Conservation (phyloP, 2,329 filamentous ascomycete genomes). For the Proliferodiscus dingleyae region DNA sequence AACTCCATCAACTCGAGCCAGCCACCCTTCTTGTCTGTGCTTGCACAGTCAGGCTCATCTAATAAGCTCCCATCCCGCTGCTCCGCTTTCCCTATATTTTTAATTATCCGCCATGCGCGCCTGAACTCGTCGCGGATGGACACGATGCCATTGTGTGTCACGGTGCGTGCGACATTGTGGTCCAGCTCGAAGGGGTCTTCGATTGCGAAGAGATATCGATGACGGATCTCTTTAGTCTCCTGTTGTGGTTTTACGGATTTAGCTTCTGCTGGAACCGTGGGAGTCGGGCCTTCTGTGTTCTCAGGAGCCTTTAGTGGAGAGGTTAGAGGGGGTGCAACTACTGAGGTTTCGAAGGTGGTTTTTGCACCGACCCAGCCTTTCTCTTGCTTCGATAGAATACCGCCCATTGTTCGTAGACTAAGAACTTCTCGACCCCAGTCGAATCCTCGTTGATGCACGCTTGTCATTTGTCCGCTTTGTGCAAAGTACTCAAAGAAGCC, state of each 20-base stretch:
- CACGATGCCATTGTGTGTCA: conserved; percentile 76
- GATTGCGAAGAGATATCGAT: conserved; percentile 81
- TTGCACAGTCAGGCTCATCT: conserved; percentile 13
- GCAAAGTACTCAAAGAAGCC: conserved; percentile 90
- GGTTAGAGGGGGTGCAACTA: conserved; percentile 27
- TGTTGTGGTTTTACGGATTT: conserved; percentile 20
- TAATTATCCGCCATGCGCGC: conserved; percentile 70
- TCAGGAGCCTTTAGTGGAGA: conserved; percentile 6
- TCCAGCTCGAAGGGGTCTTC: conserved; percentile 87
- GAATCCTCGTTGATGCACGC: conserved; percentile 54
- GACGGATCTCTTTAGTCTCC: conserved; percentile 60
- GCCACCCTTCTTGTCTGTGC: conserved; percentile 10
- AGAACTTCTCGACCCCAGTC: conserved; percentile 78
- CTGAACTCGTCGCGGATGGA: conserved; percentile 81
- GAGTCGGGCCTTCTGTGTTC: not conserved
- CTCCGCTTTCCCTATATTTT: conserved; percentile 39
- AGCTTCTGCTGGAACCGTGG: conserved; percentile 1
- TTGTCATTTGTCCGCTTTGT: conserved; percentile 50
- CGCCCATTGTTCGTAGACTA: conserved; percentile 67
- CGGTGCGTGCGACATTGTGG: conserved; percentile 84
- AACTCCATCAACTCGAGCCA: conserved; percentile 21
- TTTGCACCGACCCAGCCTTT: conserved; percentile 87
- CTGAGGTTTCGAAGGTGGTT: conserved; percentile 55
- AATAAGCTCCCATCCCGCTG: conserved; percentile 22
- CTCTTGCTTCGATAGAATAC: conserved; percentile 65